phyloP scores from a whole-genome alignment of 495 filamentous ascomycete genomes.

The Penicillium mononematosum region DNA sequence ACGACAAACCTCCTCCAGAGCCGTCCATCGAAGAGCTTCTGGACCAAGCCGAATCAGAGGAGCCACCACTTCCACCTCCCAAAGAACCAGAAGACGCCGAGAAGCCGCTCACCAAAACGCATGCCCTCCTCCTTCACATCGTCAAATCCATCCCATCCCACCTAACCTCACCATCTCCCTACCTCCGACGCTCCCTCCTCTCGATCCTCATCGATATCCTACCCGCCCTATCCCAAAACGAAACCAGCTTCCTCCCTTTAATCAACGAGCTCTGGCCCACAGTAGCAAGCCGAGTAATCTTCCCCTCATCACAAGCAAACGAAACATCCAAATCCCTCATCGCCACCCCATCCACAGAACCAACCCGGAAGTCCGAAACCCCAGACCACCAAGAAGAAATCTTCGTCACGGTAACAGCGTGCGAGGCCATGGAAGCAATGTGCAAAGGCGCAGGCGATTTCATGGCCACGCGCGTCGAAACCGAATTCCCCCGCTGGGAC shows the following conservation, averaged over 20 bases:
- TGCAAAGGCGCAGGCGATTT: conserved; percentile 72
- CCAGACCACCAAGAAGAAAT: conserved; percentile 61
- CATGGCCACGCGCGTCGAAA: conserved; percentile 65
- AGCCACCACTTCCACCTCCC: conserved; percentile 39
- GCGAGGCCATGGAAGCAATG: conserved; percentile 61
- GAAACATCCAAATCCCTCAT: conserved; percentile 33
- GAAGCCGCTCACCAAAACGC: conserved; percentile 52
- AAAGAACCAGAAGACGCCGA: conserved; percentile 53
- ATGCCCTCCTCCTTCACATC: conserved; percentile 66
- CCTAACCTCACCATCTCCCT: conserved; percentile 76
- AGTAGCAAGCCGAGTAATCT: conserved; percentile 60
- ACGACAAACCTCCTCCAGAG: conserved; percentile 27
- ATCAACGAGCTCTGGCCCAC: conserved; percentile 89
- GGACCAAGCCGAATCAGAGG: conserved; percentile 37
- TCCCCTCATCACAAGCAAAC: conserved; percentile 37
- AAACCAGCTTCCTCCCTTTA: conserved; percentile 80
- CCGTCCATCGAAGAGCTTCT: conserved; percentile 33
- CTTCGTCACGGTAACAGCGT: conserved; percentile 69
- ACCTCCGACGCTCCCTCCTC: conserved; percentile 73
- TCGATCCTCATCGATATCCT: conserved; percentile 67
- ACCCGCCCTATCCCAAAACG: conserved; percentile 66
- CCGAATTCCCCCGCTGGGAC: conserved; percentile 62
- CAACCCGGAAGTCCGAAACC: conserved; percentile 22
- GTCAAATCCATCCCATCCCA: conserved; percentile 74
- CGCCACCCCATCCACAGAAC: conserved; percentile 8